Evolutionary conservation across 768 basidiomycete genomes (phyloP).

Genomic region (Boletus tylopilopsis): DNA sequence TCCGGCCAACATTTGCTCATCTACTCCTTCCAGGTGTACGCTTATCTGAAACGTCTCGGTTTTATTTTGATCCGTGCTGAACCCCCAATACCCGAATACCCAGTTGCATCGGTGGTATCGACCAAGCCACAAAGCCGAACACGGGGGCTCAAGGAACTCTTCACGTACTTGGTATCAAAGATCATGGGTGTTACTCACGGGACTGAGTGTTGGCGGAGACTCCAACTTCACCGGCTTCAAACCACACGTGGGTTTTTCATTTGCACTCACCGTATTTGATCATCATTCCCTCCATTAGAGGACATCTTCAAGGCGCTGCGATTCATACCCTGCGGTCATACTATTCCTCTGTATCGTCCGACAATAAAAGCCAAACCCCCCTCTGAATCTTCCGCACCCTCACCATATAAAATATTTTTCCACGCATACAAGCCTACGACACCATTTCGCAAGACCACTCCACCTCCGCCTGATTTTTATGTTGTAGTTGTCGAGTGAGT

Average conservation of each 20-base stretch:
- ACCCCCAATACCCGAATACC: constrained; percentile 54
- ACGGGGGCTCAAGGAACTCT: constrained; percentile 5
- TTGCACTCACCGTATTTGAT: not conserved
- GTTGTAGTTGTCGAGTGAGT: constrained; percentile 83
- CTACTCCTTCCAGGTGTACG: constrained; percentile 64
- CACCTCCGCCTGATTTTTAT: constrained; percentile 80
- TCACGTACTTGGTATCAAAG: constrained; percentile 10
- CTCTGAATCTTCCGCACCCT: not conserved
- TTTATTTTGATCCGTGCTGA: constrained; percentile 81
- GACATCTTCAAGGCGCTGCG: constrained; percentile 67
- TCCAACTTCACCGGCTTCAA: constrained; percentile 49
- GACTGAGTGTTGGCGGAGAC: constrained; percentile 64
- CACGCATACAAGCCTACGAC: constrained; percentile 91
- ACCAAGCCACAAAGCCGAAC: constrained; percentile 1
- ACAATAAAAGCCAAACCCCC: constrained; percentile 4
- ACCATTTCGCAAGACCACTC: constrained; percentile 72
- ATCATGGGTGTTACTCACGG: not conserved
- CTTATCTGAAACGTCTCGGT: constrained; percentile 89
- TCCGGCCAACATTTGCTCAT: not conserved
- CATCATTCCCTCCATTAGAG: constrained; percentile 41
- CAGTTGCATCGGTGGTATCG: constrained; percentile 38
- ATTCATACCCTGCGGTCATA: constrained; percentile 67
- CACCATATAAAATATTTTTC: constrained; percentile 73
- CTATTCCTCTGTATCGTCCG: constrained; percentile 35
- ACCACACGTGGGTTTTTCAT: constrained; percentile 44